Evolutionary conservation across 2,329 filamentous ascomycete species (phyloP).

Genomic region (Thelonectria blattea): DNA sequence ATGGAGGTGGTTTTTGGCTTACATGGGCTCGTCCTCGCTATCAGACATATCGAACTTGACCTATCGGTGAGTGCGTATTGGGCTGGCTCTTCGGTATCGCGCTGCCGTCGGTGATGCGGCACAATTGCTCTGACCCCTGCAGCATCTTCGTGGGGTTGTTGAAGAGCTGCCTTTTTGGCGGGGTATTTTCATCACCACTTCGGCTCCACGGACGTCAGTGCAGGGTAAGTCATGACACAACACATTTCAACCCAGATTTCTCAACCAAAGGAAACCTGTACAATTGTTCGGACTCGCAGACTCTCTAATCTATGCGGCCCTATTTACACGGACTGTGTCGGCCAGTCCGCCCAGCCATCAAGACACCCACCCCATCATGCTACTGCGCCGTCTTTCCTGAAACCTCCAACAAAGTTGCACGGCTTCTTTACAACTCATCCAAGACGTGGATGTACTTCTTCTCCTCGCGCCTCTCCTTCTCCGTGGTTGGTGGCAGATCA

Average conservation of each 20-base stretch:
- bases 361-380: constrained; percentile 1
- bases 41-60: constrained; percentile 32
- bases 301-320: constrained; percentile 40
- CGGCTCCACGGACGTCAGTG: constrained; percentile 1
- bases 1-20: constrained; percentile 32
- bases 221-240: constrained; percentile 24
- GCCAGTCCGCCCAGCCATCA: constrained; percentile 27
- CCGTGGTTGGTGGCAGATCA: constrained; percentile 91
- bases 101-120: not conserved
- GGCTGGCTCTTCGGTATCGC: not conserved
- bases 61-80: not conserved
- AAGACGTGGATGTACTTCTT: constrained; percentile 96
- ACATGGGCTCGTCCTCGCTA: constrained; percentile 58
- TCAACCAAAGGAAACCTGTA: constrained; percentile 39
- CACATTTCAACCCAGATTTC: not conserved
- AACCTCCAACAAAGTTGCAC: not conserved
- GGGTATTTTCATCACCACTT: constrained; percentile 1
- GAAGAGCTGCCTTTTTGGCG: not conserved
- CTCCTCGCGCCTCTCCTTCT: constrained; percentile 92
- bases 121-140: not conserved
- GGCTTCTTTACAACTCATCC: constrained; percentile 73
- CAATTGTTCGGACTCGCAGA: constrained; percentile 40
- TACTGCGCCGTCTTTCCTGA: constrained; percentile 3
- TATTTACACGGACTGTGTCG: constrained; percentile 40
- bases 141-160: not conserved